Evolutionary conservation across 2,329 filamentous ascomycete species (phyloP), one percentile per base, ranked within the genome.

Genomic region (Rutstroemia sp.): DNA sequence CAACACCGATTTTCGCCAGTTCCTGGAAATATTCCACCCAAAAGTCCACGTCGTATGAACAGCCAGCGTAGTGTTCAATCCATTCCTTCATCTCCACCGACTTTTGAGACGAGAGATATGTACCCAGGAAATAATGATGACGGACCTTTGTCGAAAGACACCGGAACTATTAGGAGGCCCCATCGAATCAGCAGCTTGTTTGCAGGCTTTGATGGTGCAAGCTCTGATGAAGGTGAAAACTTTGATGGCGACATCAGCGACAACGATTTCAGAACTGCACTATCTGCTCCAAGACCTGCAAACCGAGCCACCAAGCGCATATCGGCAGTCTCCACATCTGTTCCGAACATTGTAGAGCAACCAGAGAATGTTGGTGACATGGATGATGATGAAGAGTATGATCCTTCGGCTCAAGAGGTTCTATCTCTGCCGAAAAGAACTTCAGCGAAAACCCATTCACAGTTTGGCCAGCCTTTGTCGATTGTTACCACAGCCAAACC

Each of bases 101-200:
- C 51, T 37, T 54, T 64, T 45, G 78, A 74, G 59, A 79, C 76
- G 25, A 77, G 81, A 45, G 85, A 92, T 65, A 78, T 80, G 2
- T 92, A 91, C 68, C 86, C 87, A 2, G 87, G 86, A 0, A 90
- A 90, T 69, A 91, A 92, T 65, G 88, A 94, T 65, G 86, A 92
- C 65, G 87, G 87, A 0, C 87, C 88, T 2, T 73, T 91, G 42
- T 83, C 85, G 18, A 67, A 65, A 47, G 66, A 64, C 55, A 77
- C 81, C 14, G 80, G 77, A 53, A 77, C 79, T 2, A 80, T 83
- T 2, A 77, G 87, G 67, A 80, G 85, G 59, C 80, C 88, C 1
- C 85, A 88, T 66, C 80, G 89, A 55, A 85, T 89, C 49, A 92
- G 88, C 71, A 94, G 88, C 67, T 75, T 95, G n/a, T 94, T 94